Conservation (phyloP, 805 yeast species). For the Dipodascopsis uninucleata region DNA sequence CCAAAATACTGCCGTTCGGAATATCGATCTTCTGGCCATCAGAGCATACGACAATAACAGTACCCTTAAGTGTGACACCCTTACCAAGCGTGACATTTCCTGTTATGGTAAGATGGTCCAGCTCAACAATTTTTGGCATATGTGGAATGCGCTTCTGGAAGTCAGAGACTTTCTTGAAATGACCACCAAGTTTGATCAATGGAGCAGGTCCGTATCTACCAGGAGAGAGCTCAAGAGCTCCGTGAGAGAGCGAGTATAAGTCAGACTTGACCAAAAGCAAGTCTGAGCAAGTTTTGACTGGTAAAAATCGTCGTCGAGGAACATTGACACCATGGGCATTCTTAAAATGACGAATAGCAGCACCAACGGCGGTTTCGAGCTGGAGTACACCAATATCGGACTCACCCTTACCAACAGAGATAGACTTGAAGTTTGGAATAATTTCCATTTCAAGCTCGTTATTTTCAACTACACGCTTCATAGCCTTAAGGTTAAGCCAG, state of each 20-base stretch:
- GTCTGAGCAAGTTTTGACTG: slow-evolving; percentile 97
- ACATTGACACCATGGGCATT: slow-evolving; percentile 98
- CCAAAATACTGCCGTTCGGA: slow-evolving; percentile 93
- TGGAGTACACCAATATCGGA: slow-evolving; percentile 69
- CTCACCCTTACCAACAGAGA: slow-evolving; percentile 45
- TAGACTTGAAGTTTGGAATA: slow-evolving; percentile 88
- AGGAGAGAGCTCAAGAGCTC: slow-evolving; percentile 79
- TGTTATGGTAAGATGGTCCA: slow-evolving; percentile 95
- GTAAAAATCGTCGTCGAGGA: slow-evolving; percentile 95
- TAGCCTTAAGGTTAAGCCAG: slow-evolving; percentile 94
- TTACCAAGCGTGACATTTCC: slow-evolving; percentile 93
- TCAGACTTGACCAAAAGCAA: slow-evolving; percentile 92
- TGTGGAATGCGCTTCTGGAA: slow-evolving; percentile 88
- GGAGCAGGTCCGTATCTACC: slow-evolving; percentile 88
- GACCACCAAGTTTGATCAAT: slow-evolving; percentile 91
- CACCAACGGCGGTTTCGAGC: slow-evolving; percentile 98
- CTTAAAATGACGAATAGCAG: slow-evolving; percentile 92
- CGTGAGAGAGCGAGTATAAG: slow-evolving; percentile 84
- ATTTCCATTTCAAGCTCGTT: slow-evolving; percentile 85
- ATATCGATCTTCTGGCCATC: slow-evolving; percentile 96
- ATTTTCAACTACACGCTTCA: slow-evolving; percentile 83
- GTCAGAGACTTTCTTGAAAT: slow-evolving; percentile 90
- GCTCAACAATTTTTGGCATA: slow-evolving; percentile 93
- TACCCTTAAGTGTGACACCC: slow-evolving; percentile 87
- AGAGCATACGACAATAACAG: slow-evolving; percentile 94